Evolutionary conservation across 805 yeast species (phyloP).

Genomic region (Candida incommunis): DNA sequence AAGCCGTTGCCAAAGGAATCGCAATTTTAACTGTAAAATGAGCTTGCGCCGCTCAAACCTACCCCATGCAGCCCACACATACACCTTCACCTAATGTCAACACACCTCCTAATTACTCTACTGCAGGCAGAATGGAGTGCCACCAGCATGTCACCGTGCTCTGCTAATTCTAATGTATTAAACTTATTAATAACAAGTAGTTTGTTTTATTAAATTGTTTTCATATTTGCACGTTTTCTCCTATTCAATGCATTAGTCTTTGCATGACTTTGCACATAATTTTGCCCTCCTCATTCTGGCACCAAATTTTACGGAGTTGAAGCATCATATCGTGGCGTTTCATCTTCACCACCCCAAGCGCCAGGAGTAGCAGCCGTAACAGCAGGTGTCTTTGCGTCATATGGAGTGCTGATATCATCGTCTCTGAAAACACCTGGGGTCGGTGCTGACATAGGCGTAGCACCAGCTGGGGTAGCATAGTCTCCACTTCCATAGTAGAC

Average conservation of each 20-base stretch:
- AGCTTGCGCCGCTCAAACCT: too few species aligned
- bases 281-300: too few species aligned
- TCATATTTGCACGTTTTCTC: too few species aligned
- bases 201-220: too few species aligned
- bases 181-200: too few species aligned
- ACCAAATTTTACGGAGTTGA: constrained; percentile 13
- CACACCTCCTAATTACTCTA: not conserved
- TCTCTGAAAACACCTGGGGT: constrained; percentile 23
- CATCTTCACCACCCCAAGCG: constrained; percentile 6
- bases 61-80: too few species aligned
- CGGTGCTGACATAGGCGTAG: constrained; percentile 16
- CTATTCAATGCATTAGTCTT: too few species aligned
- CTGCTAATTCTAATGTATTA: too few species aligned
- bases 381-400: constrained; percentile 22
- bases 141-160: too few species aligned
- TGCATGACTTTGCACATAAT: too few species aligned
- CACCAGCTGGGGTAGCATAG: constrained; percentile 11
- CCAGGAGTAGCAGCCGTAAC: constrained; percentile 12
- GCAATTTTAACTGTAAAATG: not conserved
- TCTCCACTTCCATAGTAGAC: constrained; percentile 1
- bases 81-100: not conserved
- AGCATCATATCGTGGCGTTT: constrained; percentile 18
- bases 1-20: not conserved
- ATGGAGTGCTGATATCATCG: constrained; percentile 21
- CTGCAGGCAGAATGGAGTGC: too few species aligned